phyloP scores from a whole-genome alignment of 306 rosid genomes.

The Boehmeria nivea region DNA sequence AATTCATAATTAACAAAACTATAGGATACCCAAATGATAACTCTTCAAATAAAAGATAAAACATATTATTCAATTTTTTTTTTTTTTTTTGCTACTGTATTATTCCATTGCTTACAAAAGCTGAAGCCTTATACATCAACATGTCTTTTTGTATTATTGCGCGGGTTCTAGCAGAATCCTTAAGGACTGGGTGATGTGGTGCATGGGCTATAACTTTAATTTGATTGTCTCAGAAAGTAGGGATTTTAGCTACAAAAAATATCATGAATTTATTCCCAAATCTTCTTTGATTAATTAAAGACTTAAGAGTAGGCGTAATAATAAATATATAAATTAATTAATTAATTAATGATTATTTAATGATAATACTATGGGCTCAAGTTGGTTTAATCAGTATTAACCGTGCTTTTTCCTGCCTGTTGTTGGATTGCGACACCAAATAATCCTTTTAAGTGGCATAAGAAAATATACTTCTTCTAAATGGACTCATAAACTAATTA shows the following conservation, averaged over 20 bases:
- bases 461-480: background rate
- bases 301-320: background rate
- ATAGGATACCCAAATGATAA: too few species aligned
- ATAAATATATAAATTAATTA: background rate
- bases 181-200: background rate
- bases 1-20: too few species aligned
- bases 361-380: too few species aligned
- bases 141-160: too few species aligned
- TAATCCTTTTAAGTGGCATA: background rate
- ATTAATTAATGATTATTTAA: too few species aligned
- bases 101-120: too few species aligned
- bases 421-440: background rate
- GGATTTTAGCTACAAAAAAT: background rate
- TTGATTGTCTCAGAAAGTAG: background rate
- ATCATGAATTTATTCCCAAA: constrained; percentile 28
- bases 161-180: too few species aligned
- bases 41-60: too few species aligned
- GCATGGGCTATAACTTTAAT: background rate
- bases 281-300: constrained; percentile 12
- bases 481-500: background rate
- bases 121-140: too few species aligned
- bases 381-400: background rate
- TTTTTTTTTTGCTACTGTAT: too few species aligned
- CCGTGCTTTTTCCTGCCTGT: background rate
- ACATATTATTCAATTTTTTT: too few species aligned